phyloP scores from a whole-genome alignment of 331 rosid genomes.

The Rosa hybrid region DNA sequence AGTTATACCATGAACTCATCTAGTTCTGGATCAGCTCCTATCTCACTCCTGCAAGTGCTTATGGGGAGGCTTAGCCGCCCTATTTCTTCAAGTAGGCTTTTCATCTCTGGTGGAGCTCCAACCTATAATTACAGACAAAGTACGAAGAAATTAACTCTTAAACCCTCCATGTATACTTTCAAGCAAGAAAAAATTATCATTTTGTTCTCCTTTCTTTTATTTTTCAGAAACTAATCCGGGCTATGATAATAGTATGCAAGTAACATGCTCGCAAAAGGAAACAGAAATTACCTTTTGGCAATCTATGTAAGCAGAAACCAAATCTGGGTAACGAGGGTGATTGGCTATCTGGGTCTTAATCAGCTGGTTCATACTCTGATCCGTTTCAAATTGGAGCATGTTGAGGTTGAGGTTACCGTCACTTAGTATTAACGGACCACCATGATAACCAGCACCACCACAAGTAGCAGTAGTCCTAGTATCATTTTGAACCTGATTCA shows the following conservation, averaged over 20 bases:
- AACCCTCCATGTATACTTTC: background rate
- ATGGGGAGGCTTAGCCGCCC: conserved; percentile 39
- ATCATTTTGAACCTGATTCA: conserved; percentile 21
- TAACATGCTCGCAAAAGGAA: background rate
- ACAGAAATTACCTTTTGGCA: conserved; percentile 60
- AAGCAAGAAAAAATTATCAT: background rate
- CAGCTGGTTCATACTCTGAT: conserved; percentile 42
- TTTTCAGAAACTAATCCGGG: background rate
- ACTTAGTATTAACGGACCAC: conserved; percentile 20
- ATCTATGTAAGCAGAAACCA: conserved; percentile 64
- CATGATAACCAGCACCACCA: conserved; percentile 31
- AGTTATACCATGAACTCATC: conserved; percentile 71
- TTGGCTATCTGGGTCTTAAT: conserved; percentile 68
- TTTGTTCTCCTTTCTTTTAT: background rate
- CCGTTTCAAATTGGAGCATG: conserved; percentile 33
- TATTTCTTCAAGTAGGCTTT: conserved; percentile 62
- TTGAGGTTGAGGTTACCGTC: conserved; percentile 20
- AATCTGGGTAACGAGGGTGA: conserved; percentile 72
- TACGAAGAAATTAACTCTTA: background rate
- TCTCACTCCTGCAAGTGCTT: conserved; percentile 35
- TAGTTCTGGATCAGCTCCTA: conserved; percentile 86
- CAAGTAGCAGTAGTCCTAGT: conserved; percentile 4
- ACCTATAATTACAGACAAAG: conserved; percentile 37
- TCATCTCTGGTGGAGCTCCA: conserved; percentile 78
- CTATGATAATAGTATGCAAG: background rate